Percentiles rank a stretch among this genome's conserved stretches.
phyloP scores from a whole-genome alignment of 345 rosid species.

The Iberis pinnata region DNA sequence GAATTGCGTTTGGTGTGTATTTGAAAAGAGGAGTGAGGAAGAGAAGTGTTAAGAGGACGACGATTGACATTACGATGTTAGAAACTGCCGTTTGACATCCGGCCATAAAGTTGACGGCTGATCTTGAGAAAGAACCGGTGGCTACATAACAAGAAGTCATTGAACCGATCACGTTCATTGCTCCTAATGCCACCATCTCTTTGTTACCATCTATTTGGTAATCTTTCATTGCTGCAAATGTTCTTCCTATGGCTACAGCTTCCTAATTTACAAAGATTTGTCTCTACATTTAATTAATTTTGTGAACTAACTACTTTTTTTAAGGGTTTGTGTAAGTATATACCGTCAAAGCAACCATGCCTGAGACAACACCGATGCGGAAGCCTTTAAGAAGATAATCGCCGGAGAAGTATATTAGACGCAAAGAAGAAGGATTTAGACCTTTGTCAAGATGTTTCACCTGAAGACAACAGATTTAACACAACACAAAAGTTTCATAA shows the following conservation, averaged over 20 bases:
- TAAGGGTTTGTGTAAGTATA: too few species aligned
- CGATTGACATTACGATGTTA: not conserved
- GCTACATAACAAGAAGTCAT: not conserved
- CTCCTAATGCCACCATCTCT: not conserved
- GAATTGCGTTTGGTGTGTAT: not conserved
- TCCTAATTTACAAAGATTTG: not conserved
- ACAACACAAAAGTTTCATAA: too few species aligned
- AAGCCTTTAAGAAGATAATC: not conserved
- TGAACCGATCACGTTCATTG: not conserved
- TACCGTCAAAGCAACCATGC: not conserved
- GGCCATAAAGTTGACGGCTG: not conserved
- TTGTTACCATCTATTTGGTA: not conserved
- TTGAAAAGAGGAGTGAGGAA: not conserved
- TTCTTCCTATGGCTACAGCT: not conserved
- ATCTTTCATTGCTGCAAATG: not conserved
- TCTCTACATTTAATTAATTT: too few species aligned
- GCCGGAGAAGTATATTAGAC: not conserved
- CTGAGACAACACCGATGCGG: not conserved
- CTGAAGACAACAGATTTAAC: not conserved
- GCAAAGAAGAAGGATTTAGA: not conserved
- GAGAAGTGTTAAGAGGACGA: not conserved
- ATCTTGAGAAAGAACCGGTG: not conserved
- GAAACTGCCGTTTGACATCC: not conserved
- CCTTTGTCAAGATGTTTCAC: not conserved
- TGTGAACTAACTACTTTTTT: too few species aligned